These are phyloP conservation scores for Paraphoma sp. DNA, from an alignment of 2,329 filamentous ascomycete genomes.

Conservation along the genomic window DNA sequence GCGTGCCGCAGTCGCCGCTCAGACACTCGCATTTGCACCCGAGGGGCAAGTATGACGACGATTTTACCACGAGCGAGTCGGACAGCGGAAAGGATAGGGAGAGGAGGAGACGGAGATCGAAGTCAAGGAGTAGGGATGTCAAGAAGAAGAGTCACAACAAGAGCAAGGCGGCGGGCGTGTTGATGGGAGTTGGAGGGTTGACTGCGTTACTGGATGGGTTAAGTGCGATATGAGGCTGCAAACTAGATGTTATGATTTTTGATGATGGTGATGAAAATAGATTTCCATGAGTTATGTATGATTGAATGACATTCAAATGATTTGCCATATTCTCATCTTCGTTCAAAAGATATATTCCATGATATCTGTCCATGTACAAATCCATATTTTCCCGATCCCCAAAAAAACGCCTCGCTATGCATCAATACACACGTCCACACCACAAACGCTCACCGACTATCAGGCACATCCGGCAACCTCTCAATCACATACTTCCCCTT, in stretches of 20 bases:
- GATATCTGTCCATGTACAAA: background rate
- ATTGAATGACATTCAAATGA: too few species aligned
- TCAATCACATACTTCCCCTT: slow-evolving; percentile 95
- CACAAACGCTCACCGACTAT: slow-evolving; percentile 50
- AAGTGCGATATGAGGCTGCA: slow-evolving; percentile 21
- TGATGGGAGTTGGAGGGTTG: slow-evolving; percentile 47
- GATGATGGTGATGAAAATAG: background rate
- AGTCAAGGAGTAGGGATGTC: slow-evolving; percentile 15
- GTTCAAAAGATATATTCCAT: background rate
- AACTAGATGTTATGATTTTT: background rate
- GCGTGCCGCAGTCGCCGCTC: slow-evolving; percentile 22
- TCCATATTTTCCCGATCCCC: background rate
- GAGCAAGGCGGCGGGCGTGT: slow-evolving; percentile 38
- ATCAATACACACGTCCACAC: background rate
- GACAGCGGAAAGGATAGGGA: slow-evolving; percentile 18
- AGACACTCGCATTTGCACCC: slow-evolving; percentile 17
- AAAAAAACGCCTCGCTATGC: slow-evolving; percentile 15
- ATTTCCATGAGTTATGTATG: background rate
- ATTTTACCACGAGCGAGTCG: slow-evolving; percentile 32
- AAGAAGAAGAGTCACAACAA: slow-evolving; percentile 28
- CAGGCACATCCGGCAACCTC: slow-evolving; percentile 82
- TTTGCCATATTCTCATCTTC: too few species aligned
- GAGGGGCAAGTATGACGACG: slow-evolving; percentile 20
- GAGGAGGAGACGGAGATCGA: slow-evolving; percentile 19
- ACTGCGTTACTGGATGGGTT: slow-evolving; percentile 47